Percentiles rank a stretch among this genome's conserved stretches.
Conservation (phyloP, 345 rosid genomes). For the Rhodamnia rubescens region DNA sequence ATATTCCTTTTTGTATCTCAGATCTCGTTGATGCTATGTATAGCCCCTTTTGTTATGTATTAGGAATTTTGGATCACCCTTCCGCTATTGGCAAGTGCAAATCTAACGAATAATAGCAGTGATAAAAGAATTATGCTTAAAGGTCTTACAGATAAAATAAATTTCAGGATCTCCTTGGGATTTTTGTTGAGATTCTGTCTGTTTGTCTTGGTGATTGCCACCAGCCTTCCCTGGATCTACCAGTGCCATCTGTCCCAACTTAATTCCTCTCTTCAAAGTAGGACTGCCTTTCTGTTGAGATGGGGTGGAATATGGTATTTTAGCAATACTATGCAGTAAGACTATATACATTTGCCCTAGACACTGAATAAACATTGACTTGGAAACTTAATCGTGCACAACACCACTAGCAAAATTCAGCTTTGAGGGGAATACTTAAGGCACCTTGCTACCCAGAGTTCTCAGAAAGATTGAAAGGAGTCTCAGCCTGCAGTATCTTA, state of each 20-base stretch:
- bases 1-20: background rate
- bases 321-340: background rate
- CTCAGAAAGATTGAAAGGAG: background rate
- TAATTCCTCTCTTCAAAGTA: background rate
- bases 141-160: background rate
- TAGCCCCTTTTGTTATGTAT: background rate
- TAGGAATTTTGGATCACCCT: background rate
- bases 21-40: background rate
- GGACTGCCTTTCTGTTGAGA: background rate
- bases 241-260: background rate
- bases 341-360: background rate
- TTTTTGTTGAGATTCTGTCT: background rate
- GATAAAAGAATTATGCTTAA: background rate
- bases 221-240: background rate
- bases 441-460: background rate
- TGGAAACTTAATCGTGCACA: background rate
- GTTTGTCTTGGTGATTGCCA: background rate
- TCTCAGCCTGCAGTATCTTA: background rate
- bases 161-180: background rate
- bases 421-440: background rate
- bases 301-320: background rate
- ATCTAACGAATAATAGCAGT: background rate
- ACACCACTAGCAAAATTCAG: background rate
- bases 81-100: background rate
- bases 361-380: background rate